Percentiles rank a stretch among this genome's conserved stretches.
These are phyloP conservation scores for Echites panduratus DNA, from an alignment of 257 asterid species.

Conservation along the genomic window DNA sequence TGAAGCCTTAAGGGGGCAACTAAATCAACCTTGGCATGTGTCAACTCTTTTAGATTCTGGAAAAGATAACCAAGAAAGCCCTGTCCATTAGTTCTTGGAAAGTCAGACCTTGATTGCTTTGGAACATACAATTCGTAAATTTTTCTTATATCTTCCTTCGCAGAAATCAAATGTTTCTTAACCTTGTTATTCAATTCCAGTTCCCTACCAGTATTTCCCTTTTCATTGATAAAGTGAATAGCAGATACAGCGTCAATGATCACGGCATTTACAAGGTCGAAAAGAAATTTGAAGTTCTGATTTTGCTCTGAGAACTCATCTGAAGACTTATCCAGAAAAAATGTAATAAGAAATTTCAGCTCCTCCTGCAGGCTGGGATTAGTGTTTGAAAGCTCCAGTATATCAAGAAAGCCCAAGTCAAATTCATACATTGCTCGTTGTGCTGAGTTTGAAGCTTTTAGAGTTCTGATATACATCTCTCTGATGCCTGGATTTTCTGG, in stretches of 20 bases:
- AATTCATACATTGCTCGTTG: neutral
- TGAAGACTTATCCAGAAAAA: neutral
- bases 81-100: no score
- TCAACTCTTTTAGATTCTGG: no score
- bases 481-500: neutral
- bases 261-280: neutral
- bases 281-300: neutral
- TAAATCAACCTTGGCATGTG: no score
- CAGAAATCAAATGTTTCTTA: neutral
- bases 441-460: constrained; percentile 3
- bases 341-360: neutral
- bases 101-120: no score
- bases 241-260: neutral
- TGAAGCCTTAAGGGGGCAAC: no score
- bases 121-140: no score
- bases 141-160: neutral
- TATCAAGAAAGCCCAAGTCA: neutral
- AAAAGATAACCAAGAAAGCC: no score
- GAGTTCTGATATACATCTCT: neutral
- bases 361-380: neutral
- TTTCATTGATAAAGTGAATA: neutral
- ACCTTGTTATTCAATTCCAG: no score
- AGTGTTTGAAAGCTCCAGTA: neutral
- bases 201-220: neutral
- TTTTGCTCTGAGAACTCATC: neutral